A percentile compares a stretch with the other conserved stretches of the same genome.
Conservation (phyloP, 1,284 basidiomycete genomes). For the Pterulicium gracile region DNA sequence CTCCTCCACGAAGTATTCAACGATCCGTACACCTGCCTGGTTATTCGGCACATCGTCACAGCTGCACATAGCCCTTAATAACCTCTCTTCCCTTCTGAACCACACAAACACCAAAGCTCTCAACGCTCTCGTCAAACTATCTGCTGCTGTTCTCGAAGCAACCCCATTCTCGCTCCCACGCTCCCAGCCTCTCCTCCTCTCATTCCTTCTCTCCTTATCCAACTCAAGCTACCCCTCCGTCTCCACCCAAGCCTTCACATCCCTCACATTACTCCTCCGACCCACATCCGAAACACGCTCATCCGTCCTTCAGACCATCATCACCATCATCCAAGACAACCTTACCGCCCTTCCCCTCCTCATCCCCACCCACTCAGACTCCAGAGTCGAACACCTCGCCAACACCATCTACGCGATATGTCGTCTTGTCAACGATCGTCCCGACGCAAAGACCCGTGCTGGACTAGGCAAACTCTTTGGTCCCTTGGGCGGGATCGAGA, state of each 20-base stretch:
- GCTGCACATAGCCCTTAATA: slow-evolving; percentile 56
- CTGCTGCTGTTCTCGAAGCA: slow-evolving; percentile 36
- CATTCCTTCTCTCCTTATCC: slow-evolving; percentile 56
- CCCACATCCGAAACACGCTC: slow-evolving; percentile 28
- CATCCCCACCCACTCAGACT: slow-evolving; percentile 58
- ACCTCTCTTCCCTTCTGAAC: slow-evolving; percentile 44
- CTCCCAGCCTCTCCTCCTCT: slow-evolving; percentile 53
- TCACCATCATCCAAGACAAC: slow-evolving; percentile 48
- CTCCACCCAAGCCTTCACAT: slow-evolving; percentile 31
- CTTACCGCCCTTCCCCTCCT: slow-evolving; percentile 69
- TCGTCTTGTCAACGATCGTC: slow-evolving; percentile 26
- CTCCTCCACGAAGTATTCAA: slow-evolving; percentile 24
- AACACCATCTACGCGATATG: slow-evolving; percentile 65
- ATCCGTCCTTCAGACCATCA: slow-evolving; percentile 38
- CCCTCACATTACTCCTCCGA: slow-evolving; percentile 38
- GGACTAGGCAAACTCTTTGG: slow-evolving; percentile 67
- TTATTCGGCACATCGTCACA: slow-evolving; percentile 55
- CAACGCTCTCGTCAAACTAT: slow-evolving; percentile 42
- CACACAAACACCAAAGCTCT: slow-evolving; percentile 61
- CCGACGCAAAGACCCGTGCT: slow-evolving; percentile 25
- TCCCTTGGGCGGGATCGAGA: slow-evolving; percentile 73
- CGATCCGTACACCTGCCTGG: slow-evolving; percentile 44
- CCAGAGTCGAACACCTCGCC: slow-evolving; percentile 57
- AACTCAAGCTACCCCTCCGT: slow-evolving; percentile 45
- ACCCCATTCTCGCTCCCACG: slow-evolving; percentile 55